phyloP scores from a whole-genome alignment of 352 stramenopile genomes.

The Phytopythium helicoides region DNA sequence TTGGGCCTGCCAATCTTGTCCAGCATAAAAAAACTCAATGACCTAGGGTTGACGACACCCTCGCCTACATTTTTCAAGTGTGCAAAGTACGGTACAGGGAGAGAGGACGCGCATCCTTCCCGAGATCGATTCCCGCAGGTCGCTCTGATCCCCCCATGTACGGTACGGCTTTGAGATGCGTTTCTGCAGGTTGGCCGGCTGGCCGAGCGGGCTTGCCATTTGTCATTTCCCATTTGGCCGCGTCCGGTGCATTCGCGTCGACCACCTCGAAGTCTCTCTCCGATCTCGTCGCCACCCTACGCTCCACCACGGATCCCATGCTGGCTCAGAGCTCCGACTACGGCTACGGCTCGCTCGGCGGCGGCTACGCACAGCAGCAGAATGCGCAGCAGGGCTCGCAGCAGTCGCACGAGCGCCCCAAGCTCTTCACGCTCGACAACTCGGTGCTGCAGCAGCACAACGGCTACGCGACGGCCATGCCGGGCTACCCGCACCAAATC shows the following conservation, averaged over 20 bases:
- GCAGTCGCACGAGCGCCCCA: slow-evolving; percentile 35
- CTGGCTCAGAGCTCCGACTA: slow-evolving; percentile 61
- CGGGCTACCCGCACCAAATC: slow-evolving; percentile 38
- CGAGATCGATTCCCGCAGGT: too few relatives aligned
- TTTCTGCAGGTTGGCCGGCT: not conserved
- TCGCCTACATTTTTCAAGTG: not conserved
- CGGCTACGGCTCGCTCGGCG: slow-evolving; percentile 40
- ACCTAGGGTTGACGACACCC: too few relatives aligned
- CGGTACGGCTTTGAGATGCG: too few relatives aligned
- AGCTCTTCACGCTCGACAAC: slow-evolving; percentile 48
- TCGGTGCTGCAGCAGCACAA: slow-evolving; percentile 18
- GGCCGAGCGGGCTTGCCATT: slow-evolving; percentile 31
- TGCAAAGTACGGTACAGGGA: too few relatives aligned
- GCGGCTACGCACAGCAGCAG: slow-evolving; percentile 22
- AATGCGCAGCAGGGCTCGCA: slow-evolving; percentile 21
- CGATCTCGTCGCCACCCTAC: slow-evolving; percentile 13
- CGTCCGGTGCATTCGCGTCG: slow-evolving; percentile 20
- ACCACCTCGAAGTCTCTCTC: not conserved
- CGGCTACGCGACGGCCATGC: slow-evolving; percentile 29
- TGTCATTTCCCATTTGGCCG: slow-evolving; percentile 79
- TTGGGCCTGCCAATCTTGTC: too few relatives aligned
- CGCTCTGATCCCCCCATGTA: too few relatives aligned
- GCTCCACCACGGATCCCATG: slow-evolving; percentile 12
- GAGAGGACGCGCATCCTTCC: too few relatives aligned
- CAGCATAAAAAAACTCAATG: not conserved